A percentile compares a stretch with the other conserved stretches of the same genome.
These are phyloP conservation scores for Astraeus odoratus DNA, from an alignment of 768 basidiomycete genomes.

Conservation along the genomic window DNA sequence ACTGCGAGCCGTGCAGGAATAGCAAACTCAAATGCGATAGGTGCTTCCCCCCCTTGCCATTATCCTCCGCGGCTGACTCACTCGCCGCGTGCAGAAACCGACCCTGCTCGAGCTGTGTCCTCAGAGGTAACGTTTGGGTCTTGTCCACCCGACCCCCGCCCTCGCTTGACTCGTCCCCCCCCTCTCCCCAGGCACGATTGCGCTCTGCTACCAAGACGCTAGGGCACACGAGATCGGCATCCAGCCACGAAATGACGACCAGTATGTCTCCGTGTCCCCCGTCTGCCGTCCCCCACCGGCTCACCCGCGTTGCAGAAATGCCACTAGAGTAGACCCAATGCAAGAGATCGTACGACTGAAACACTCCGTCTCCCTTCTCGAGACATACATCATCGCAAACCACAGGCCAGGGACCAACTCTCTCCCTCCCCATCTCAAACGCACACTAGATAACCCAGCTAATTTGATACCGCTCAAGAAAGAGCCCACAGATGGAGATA, in stretches of 20 bases:
- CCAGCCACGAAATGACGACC: slow-evolving; percentile 52
- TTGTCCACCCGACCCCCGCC: slow-evolving; percentile 1
- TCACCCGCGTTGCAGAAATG: slow-evolving; percentile 28
- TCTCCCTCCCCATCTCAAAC: slow-evolving; percentile 23
- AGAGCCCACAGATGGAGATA: slow-evolving; percentile 42
- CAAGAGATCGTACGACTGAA: slow-evolving; percentile 36
- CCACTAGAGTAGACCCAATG: slow-evolving; percentile 31
- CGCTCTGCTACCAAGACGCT: slow-evolving; percentile 73
- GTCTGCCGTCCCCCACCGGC: slow-evolving; percentile 36
- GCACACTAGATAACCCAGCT: slow-evolving; percentile 21
- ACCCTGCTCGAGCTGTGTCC: slow-evolving; percentile 83
- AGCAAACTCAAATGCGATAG: slow-evolving; percentile 89
- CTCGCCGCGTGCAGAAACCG: slow-evolving; percentile 48
- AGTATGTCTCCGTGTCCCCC: slow-evolving; percentile 12
- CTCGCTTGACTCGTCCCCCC: slow-evolving; percentile 11
- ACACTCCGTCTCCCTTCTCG: slow-evolving; percentile 34
- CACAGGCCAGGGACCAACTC: slow-evolving; percentile 16
- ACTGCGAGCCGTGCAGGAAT: slow-evolving; percentile 82
- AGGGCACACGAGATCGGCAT: slow-evolving; percentile 54
- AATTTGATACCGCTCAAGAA: slow-evolving; percentile 38
- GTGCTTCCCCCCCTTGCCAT: slow-evolving; percentile 29
- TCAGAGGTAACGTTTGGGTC: slow-evolving; percentile 66
- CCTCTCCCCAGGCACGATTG: slow-evolving; percentile 56
- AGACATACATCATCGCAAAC: slow-evolving; percentile 29
- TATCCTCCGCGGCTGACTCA: background rate